A percentile compares a stretch with the other conserved stretches of the same genome.
These are phyloP conservation scores for Euphorbia peplus DNA, from an alignment of 345 rosid species.

Conservation along the genomic window DNA sequence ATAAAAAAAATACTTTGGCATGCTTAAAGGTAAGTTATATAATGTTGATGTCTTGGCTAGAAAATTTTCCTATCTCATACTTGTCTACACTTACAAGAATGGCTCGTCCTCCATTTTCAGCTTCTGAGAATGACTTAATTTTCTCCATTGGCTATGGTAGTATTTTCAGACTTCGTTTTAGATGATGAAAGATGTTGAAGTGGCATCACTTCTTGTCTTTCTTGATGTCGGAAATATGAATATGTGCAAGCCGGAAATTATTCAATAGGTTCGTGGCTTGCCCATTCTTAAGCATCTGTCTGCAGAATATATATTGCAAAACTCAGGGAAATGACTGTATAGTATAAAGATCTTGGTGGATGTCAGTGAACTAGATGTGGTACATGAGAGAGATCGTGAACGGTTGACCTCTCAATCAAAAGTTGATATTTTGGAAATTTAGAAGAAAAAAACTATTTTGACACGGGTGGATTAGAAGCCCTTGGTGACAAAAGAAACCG, in stretches of 20 bases:
- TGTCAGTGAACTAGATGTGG: neutral
- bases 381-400: neutral
- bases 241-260: neutral
- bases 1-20: too few species aligned
- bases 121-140: neutral
- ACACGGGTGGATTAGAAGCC: too few species aligned
- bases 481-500: too few species aligned
- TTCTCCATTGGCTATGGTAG: neutral
- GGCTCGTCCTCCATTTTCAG: neutral
- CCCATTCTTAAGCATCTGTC: too few species aligned
- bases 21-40: too few species aligned
- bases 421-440: too few species aligned
- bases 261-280: too few species aligned
- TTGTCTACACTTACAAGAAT: neutral
- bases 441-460: too few species aligned
- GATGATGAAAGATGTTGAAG: neutral
- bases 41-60: too few species aligned
- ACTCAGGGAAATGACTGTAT: neutral
- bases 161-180: neutral
- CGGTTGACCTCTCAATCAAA: neutral
- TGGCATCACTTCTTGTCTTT: neutral
- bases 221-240: neutral
- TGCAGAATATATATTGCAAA: neutral
- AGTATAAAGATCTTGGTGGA: too few species aligned
- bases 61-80: too few species aligned